A percentile compares a stretch with the other conserved stretches of the same genome.
Evolutionary conservation across 1,284 basidiomycete species (phyloP).

Genomic region (Thelephora terrestris): DNA sequence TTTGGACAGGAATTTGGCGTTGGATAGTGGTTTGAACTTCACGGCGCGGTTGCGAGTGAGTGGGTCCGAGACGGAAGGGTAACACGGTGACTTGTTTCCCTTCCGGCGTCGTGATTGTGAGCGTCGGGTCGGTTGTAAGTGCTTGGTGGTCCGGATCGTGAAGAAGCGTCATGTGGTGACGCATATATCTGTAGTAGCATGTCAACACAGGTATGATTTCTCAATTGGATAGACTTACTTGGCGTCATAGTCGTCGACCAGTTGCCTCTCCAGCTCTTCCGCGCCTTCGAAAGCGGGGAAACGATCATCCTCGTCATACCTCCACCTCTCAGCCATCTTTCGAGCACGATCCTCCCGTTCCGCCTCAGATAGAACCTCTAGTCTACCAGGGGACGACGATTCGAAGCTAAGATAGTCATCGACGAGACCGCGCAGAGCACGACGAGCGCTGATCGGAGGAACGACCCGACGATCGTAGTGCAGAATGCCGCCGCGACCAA

Average conservation of each 20-base stretch:
- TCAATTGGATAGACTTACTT: conserved; percentile 32
- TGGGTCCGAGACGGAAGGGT: conserved; percentile 26
- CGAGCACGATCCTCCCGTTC: conserved; percentile 27
- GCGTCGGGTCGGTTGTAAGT: conserved; percentile 34
- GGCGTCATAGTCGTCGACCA: conserved; percentile 62
- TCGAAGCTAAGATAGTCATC: background rate
- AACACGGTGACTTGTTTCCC: conserved; percentile 27
- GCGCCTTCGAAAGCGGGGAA: conserved; percentile 47
- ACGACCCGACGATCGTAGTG: conserved; percentile 61
- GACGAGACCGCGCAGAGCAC: background rate
- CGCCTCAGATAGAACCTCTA: conserved; percentile 18
- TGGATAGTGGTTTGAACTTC: background rate
- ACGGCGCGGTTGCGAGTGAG: conserved; percentile 7
- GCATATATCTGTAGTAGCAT: conserved; percentile 38
- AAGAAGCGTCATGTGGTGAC: conserved; percentile 45
- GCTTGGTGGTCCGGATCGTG: conserved; percentile 33
- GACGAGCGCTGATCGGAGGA: conserved; percentile 3
- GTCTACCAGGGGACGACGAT: background rate
- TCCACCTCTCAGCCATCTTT: conserved; percentile 53
- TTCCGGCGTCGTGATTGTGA: conserved; percentile 28
- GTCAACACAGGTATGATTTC: background rate
- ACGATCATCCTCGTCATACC: conserved; percentile 56
- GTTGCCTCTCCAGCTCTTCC: conserved; percentile 56
- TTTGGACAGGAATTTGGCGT: conserved; percentile 3
- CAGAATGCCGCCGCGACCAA: conserved; percentile 76